Conservation (phyloP, 352 stramenopile species). For the Halophytophthora batemanensis region DNA sequence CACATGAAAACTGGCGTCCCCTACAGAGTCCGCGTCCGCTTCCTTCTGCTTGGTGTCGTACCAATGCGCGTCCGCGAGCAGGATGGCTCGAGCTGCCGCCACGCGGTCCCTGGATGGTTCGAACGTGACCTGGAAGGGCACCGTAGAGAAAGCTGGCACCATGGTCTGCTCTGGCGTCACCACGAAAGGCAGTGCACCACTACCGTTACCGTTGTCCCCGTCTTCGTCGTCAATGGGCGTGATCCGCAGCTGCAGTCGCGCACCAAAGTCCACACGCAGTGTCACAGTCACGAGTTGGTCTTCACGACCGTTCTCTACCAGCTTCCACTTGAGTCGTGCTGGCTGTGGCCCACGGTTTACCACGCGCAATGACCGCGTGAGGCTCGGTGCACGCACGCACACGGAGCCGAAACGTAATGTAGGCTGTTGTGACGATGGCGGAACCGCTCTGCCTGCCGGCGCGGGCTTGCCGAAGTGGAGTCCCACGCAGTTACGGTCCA, state of each 20-base stretch:
- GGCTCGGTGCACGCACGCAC: constrained; percentile 31
- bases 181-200: constrained; percentile 32
- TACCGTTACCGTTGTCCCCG: constrained; percentile 8
- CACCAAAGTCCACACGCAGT: constrained; percentile 50
- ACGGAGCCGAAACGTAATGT: constrained; percentile 49
- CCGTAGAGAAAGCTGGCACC: constrained; percentile 32
- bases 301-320: constrained; percentile 45
- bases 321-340: constrained; percentile 54
- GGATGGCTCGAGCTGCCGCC: constrained; percentile 27
- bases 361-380: constrained; percentile 57
- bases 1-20: constrained; percentile 1
- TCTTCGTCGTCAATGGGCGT: constrained; percentile 26
- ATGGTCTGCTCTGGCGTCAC: constrained; percentile 16
- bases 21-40: constrained; percentile 3
- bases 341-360: constrained; percentile 63
- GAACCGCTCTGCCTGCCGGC: constrained; percentile 1
- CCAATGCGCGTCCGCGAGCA: constrained; percentile 72
- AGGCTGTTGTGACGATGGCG: constrained; percentile 14
- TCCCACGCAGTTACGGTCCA: constrained; percentile 69
- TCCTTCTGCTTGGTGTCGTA: constrained; percentile 26
- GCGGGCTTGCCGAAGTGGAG: constrained; percentile 34
- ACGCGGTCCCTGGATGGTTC: constrained; percentile 16
- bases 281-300: constrained; percentile 56
- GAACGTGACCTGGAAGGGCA: constrained; percentile 58
- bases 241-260: constrained; percentile 44